phyloP scores from a whole-genome alignment of 2,329 filamentous ascomycete species.

The Alternaria sp. region DNA sequence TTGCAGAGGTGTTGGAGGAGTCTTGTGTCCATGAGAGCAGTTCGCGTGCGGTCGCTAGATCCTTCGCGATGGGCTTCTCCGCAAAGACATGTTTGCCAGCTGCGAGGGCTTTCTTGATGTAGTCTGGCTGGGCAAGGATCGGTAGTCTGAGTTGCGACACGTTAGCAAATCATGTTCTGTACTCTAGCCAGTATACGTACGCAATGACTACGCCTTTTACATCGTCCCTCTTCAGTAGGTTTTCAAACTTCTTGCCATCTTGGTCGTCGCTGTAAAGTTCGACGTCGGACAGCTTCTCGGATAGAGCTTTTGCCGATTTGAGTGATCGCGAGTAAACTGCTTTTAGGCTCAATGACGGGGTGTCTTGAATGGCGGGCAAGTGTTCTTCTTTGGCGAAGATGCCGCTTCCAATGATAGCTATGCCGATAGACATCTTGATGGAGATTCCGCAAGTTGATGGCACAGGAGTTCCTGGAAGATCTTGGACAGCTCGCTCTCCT shows the following conservation, averaged over 20 bases:
- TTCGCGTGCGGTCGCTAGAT: conserved; percentile 59
- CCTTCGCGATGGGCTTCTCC: conserved; percentile 72
- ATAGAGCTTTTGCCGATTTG: conserved; percentile 57
- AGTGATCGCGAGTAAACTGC: conserved; percentile 71
- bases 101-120: conserved; percentile 64
- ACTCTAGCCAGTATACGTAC: conserved; percentile 34
- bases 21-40: conserved; percentile 55
- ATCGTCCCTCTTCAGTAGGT: conserved; percentile 62
- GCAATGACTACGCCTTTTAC: conserved; percentile 63
- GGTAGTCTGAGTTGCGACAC: conserved; percentile 56
- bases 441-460: not conserved
- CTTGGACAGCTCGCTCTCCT: not conserved
- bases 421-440: conserved; percentile 50
- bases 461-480: not conserved
- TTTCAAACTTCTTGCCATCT: conserved; percentile 55
- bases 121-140: conserved; percentile 65
- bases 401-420: conserved; percentile 69
- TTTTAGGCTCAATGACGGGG: conserved; percentile 62
- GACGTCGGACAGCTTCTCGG: conserved; percentile 49
- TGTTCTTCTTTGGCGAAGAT: conserved; percentile 68
- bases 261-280: conserved; percentile 66
- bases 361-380: conserved; percentile 66
- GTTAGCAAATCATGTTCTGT: not conserved
- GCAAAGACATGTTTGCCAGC: conserved; percentile 73
- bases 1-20: conserved; percentile 51